Conservation (phyloP, 2,329 filamentous ascomycete species). For the Pseudogymnoascus sp. region DNA sequence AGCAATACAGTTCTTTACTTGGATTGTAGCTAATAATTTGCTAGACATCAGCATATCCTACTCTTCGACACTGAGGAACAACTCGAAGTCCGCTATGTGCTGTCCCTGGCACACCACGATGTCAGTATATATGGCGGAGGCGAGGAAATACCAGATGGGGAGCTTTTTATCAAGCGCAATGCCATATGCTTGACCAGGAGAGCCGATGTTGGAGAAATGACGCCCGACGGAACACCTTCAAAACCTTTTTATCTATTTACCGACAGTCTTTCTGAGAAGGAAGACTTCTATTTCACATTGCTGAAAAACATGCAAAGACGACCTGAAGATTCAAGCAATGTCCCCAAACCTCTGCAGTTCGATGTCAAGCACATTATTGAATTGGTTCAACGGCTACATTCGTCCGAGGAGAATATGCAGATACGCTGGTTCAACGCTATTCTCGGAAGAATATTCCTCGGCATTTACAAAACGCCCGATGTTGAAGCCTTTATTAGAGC, state of each 20-base stretch:
- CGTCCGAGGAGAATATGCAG: constrained; percentile 81
- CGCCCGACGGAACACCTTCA: constrained; percentile 48
- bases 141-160: constrained; percentile 73
- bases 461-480: constrained; percentile 74
- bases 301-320: constrained; percentile 73
- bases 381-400: constrained; percentile 82
- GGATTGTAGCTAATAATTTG: constrained; percentile 12
- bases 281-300: constrained; percentile 95
- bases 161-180: constrained; percentile 92
- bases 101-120: constrained; percentile 81
- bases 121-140: constrained; percentile 78
- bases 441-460: constrained; percentile 79
- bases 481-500: constrained; percentile 69
- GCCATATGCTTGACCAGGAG: constrained; percentile 73
- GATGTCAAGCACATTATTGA: constrained; percentile 80
- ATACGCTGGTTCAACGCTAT: constrained; percentile 91
- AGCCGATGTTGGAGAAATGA: constrained; percentile 42
- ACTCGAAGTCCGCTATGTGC: constrained; percentile 90
- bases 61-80: constrained; percentile 94
- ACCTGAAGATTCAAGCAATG: constrained; percentile 43
- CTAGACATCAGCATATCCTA: constrained; percentile 88
- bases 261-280: constrained; percentile 91
- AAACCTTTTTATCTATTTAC: constrained; percentile 92
- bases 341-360: constrained; percentile 66
- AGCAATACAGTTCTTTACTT: constrained; percentile 12